Percentiles rank a stretch among this genome's conserved stretches.
Conservation (phyloP, 1,284 basidiomycete species). For the Cryptococcus sp. region DNA sequence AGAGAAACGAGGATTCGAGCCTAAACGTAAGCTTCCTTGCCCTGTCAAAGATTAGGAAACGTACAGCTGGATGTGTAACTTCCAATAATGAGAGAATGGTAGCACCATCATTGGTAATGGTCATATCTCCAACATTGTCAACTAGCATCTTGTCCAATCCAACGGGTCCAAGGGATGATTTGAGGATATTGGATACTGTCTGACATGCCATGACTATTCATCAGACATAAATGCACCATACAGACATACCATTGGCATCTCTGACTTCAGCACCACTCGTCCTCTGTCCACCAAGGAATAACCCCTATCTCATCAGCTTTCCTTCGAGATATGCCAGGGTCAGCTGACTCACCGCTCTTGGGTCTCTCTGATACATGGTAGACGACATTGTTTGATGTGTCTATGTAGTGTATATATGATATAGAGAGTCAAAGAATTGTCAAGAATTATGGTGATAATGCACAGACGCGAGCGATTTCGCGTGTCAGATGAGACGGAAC, state of each 20-base stretch:
- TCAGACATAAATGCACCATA: background rate
- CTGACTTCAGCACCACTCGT: slow-evolving; percentile 92
- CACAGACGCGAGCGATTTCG: background rate
- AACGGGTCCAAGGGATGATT: slow-evolving; percentile 91
- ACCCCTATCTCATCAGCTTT: slow-evolving; percentile 51
- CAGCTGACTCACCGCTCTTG: slow-evolving; percentile 42
- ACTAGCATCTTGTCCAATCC: slow-evolving; percentile 96
- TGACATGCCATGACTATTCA: slow-evolving; percentile 83
- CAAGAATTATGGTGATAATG: background rate
- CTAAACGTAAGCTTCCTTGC: slow-evolving; percentile 22
- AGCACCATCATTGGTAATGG: slow-evolving; percentile 98
- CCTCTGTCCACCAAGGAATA: slow-evolving; percentile 89
- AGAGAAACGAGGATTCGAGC: slow-evolving; percentile 94
- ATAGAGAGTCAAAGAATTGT: slow-evolving; percentile 1
- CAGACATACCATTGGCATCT: slow-evolving; percentile 81
- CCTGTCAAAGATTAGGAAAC: slow-evolving; percentile 14
- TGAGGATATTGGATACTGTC: slow-evolving; percentile 95
- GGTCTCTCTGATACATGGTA: slow-evolving; percentile 50
- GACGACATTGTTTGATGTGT: slow-evolving; percentile 35
- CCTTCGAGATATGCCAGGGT: background rate
- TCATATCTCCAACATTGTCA: slow-evolving; percentile 99
- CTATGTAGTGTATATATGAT: background rate
- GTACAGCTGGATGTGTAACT: slow-evolving; percentile 84
- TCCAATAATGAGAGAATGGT: slow-evolving; percentile 91
- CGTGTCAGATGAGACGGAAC: background rate